phyloP scores from a whole-genome alignment of 306 rosid species.

The Trifolium dubium region DNA sequence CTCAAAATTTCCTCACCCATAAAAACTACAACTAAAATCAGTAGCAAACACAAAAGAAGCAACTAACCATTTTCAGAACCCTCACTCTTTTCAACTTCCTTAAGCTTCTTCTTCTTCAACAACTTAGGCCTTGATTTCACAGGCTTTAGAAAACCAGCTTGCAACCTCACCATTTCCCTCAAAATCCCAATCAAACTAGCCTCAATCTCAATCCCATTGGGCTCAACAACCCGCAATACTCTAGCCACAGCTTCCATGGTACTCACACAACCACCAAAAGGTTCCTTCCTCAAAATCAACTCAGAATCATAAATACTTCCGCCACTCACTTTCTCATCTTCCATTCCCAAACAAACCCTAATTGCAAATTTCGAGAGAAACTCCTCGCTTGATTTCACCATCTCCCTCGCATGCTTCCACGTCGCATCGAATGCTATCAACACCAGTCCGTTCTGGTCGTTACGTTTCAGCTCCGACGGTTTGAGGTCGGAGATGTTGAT shows the following conservation, averaged over 20 bases:
- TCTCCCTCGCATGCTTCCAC: conserved; percentile 94
- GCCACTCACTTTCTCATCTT: conserved; percentile 54
- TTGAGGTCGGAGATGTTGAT: conserved; percentile 46
- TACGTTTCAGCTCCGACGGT: neutral
- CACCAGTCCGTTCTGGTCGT: conserved; percentile 35
- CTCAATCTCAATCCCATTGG: conserved; percentile 67
- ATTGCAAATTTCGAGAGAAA: conserved; percentile 59
- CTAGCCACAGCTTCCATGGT: conserved; percentile 92
- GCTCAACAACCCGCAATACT: conserved; percentile 65
- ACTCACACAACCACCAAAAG: conserved; percentile 75
- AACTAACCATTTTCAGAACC: conserved; percentile 27
- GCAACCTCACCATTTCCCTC: conserved; percentile 77
- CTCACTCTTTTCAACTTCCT: conserved; percentile 35
- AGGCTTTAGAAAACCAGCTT: conserved; percentile 70
- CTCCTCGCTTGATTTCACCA: conserved; percentile 85
- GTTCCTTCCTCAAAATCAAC: conserved; percentile 83
- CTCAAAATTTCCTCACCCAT: neutral
- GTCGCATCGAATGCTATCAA: conserved; percentile 84
- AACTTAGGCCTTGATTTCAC: conserved; percentile 67
- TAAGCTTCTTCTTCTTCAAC: conserved; percentile 51
- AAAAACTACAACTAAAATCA: conserved; percentile 3
- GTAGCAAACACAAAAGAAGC: neutral
- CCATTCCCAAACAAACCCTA: conserved; percentile 70
- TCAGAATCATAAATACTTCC: conserved; percentile 82
- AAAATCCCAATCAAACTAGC: conserved; percentile 53